Evolutionary conservation across 2,329 filamentous ascomycete genomes (phyloP).

Genomic region (Thielaviopsis euricoi): DNA sequence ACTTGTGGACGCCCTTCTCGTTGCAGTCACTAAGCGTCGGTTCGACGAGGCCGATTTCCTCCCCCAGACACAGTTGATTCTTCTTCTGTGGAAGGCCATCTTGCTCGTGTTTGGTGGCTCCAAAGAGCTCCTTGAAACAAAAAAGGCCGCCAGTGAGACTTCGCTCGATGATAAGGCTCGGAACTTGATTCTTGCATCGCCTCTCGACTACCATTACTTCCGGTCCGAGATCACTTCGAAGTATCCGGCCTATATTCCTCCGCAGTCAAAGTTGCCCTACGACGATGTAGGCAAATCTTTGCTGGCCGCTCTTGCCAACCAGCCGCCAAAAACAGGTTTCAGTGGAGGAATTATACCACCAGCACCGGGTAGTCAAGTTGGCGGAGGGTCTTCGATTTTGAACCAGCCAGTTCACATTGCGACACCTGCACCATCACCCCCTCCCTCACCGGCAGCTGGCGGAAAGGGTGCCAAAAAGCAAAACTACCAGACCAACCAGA

Average conservation of each 20-base stretch:
- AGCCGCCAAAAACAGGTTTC: constrained; percentile 44
- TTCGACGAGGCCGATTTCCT: constrained; percentile 52
- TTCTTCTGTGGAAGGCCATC: constrained; percentile 85
- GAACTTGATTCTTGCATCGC: constrained; percentile 79
- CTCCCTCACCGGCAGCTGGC: constrained; percentile 71
- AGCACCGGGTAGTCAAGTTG: constrained; percentile 35
- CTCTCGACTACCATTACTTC: constrained; percentile 90
- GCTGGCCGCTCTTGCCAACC: constrained; percentile 66
- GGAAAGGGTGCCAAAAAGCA: constrained; percentile 96
- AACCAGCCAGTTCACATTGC: constrained; percentile 96
- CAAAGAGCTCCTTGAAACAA: constrained; percentile 54
- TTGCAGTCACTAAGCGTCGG: constrained; percentile 48
- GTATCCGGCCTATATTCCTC: constrained; percentile 90
- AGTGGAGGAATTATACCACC: constrained; percentile 45
- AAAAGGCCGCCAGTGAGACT: constrained; percentile 51
- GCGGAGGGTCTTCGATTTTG: constrained; percentile 57
- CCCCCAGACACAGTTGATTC: constrained; percentile 54
- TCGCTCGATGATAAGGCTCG: constrained; percentile 44
- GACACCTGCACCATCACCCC: constrained; percentile 91
- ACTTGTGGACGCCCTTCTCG: constrained; percentile 55
- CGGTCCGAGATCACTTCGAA: constrained; percentile 95
- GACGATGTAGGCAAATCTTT: constrained; percentile 86
- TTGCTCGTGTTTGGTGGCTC: constrained; percentile 73
- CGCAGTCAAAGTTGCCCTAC: constrained; percentile 63
- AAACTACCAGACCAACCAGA: constrained; percentile 98